Evolutionary conservation across 768 basidiomycete genomes (phyloP), one percentile per base, ranked within the genome.

Genomic region (Kwoniella bestiolae): DNA sequence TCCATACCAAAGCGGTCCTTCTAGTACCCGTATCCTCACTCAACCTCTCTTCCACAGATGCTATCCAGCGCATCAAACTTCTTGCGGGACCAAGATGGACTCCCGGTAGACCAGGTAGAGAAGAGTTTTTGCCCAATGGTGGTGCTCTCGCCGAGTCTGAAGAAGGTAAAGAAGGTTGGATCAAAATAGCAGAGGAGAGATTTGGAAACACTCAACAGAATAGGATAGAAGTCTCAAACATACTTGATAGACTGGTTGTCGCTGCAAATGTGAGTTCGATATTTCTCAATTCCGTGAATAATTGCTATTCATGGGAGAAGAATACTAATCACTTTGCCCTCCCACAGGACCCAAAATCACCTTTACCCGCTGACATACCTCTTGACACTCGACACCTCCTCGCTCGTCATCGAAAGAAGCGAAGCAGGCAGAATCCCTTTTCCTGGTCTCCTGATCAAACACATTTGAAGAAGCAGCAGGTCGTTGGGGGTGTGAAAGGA

Each of bases 171-270:
- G 86, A 91, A 62, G 94, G 94, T 3, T 94, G 86, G 82, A 84
- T 99, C 81, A 94, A 94, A 83, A 90, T 98, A 66, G 86, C 90
- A 0, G 93, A 91, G 76, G 94, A 97, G 73, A 87, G 90, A 80
- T 95, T 92, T 81, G 87, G 88, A 6, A 84, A 86, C 70, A 86
- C 88, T 1, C 84, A 87, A 28, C 89, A 91, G 90, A 99, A 99
- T 81, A 83, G 95, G 73, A 95, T 94, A 81, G 95, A 92, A 90
- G 91, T 90, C 44, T 90, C 90, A 70, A 94, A 98, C 77, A 85
- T 87, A 16, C 80, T 99, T 60, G 90, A 94, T 75, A 83, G 85
- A 71, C 82, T 99, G 46, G 79, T 97, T 67, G 82, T 80, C n/a
- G 89, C 89, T 73, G 91, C 94, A 9, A 92, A 94, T 79, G 95